Percentiles rank a stretch among this genome's conserved stretches.
These are phyloP conservation scores for Aureobasidium sp. DNA, from an alignment of 2,329 filamentous ascomycete species.

Conservation along the genomic window DNA sequence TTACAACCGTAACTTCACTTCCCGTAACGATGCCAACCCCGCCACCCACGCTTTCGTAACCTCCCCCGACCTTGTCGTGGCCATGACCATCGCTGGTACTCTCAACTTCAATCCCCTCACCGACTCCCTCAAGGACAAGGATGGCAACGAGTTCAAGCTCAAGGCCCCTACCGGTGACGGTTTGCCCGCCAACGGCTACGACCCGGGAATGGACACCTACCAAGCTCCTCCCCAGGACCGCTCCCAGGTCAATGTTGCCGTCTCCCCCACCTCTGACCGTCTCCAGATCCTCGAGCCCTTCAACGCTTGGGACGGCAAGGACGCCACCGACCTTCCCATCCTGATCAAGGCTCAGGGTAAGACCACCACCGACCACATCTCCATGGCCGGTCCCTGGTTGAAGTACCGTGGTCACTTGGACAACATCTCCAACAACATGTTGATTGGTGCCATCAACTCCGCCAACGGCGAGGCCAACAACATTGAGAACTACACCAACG, in stretches of 20 bases:
- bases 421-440: constrained; percentile 99
- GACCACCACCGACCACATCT: constrained; percentile 96
- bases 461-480: constrained; percentile 97
- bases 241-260: constrained; percentile 62
- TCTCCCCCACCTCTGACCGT: constrained; percentile 84
- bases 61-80: constrained; percentile 82
- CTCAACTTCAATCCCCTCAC: constrained; percentile 93
- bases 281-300: constrained; percentile 88
- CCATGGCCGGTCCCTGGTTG: constrained; percentile 88
- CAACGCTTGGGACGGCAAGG: constrained; percentile 83
- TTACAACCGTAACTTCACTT: constrained; percentile 99
- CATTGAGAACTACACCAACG: constrained; percentile 81
- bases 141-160: constrained; percentile 93
- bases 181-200: constrained; percentile 75
- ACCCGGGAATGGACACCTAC: constrained; percentile 88
- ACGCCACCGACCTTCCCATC: constrained; percentile 74
- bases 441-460: constrained; percentile 93
- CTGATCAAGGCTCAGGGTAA: constrained; percentile 95
- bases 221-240: constrained; percentile 86
- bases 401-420: constrained; percentile 98
- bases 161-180: constrained; percentile 69
- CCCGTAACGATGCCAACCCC: constrained; percentile 92
- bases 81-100: constrained; percentile 72
- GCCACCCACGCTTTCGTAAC: constrained; percentile 90
- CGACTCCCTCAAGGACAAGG: constrained; percentile 85